Base-by-base conservation (phyloP, 768 basidiomycete species). In the Rhizopogon vinicolor region DNA sequence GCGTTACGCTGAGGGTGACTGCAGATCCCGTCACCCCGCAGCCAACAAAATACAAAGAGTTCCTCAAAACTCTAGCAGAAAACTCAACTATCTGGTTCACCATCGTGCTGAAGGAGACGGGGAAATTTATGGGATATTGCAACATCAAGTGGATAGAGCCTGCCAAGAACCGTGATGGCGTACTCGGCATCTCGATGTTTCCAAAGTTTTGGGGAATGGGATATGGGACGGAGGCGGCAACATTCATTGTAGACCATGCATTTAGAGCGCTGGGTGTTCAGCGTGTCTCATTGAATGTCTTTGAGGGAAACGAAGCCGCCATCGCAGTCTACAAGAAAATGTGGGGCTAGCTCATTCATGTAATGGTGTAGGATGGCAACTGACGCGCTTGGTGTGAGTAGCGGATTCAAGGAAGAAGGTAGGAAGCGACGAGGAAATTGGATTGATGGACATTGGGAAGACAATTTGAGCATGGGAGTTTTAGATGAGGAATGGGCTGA, bases 401-500 rank as follows among this genome's bases (percentile, higher is more conserved):
- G 70, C 44, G 71, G 70, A 6, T 74, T 73, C 59, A 56, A 59
- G 2, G 60, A 68, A 41, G 73, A 75, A 61, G 71, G 68, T 7
- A 62, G 58, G 53, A 65, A 65, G 45, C 57, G 68, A 50, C 65
- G 69, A 39, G 57, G 58, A 28, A 68, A 63, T 41, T 73, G 70
- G 67, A 57, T 61, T 13, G 62, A 67, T 33, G 68, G 72, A 6
- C 59, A 58, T 28, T 72, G 68, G 71, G 60, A 69, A 19, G 70
- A 75, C 54, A 48, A 56, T 39, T 42, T 70, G 18, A 58, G 60
- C 43, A 73, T 72, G 72, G 67, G 65, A 16, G 58, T 74, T 12
- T 59, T 72, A 19, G 65, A 66, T 18, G 68, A 72, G 29, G 72
- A 74, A 31, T 72, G 72, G 72, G 16, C 40, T 35, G 19, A 42